Evolutionary conservation across 2,329 filamentous ascomycete genomes (phyloP).

Genomic region (Ploettnerulaceae sp.): DNA sequence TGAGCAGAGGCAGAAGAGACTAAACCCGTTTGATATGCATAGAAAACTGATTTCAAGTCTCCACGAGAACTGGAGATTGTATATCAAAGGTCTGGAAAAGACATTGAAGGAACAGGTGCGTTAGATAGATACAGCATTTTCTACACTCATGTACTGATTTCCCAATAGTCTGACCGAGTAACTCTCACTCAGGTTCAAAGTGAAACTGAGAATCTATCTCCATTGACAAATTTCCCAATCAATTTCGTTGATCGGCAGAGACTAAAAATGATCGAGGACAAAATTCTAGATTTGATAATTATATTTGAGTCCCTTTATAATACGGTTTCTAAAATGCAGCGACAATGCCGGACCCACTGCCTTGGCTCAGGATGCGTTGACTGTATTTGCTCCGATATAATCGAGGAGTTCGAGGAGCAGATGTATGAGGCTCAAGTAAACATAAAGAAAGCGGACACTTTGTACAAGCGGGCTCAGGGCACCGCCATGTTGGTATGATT

Average conservation of each 20-base stretch:
- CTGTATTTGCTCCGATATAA: neutral
- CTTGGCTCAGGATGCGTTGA: neutral
- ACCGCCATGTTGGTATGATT: constrained; percentile 20
- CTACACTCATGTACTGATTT: neutral
- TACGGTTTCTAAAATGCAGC: constrained; percentile 9
- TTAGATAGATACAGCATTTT: neutral
- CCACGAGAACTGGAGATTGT: constrained; percentile 20
- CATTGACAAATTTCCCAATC: constrained; percentile 17
- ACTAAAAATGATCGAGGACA: constrained; percentile 23
- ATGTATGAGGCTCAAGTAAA: constrained; percentile 15
- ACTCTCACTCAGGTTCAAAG: constrained; percentile 9
- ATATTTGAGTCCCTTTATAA: constrained; percentile 17
- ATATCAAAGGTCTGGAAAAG: constrained; percentile 20
- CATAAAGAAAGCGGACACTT: constrained; percentile 9
- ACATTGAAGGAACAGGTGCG: constrained; percentile 10
- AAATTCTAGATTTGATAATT: constrained; percentile 21
- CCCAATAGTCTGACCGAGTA: constrained; percentile 9
- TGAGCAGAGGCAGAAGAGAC: neutral
- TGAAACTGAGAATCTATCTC: constrained; percentile 14
- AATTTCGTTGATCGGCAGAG: constrained; percentile 22
- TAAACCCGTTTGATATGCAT: constrained; percentile 15
- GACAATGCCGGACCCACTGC: neutral
- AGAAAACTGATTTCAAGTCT: constrained; percentile 19
- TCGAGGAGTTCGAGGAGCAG: constrained; percentile 20
- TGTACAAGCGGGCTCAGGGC: constrained; percentile 15